Evolutionary conservation across 257 asterid genomes (phyloP), one percentile per base, ranked within the genome.

Genomic region (Ilex aquifolium): DNA sequence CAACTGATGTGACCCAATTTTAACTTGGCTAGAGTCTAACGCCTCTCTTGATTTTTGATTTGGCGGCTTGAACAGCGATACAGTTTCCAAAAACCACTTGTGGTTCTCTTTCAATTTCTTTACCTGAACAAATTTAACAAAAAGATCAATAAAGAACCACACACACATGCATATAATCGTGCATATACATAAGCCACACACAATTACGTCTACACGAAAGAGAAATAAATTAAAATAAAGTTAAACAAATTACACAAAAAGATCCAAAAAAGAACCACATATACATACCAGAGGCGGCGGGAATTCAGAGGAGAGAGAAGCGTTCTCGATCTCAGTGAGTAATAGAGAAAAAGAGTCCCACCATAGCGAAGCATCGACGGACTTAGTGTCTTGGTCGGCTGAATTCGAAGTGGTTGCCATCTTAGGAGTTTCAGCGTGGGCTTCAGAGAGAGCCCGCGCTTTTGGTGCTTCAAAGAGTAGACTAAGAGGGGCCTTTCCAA

Each of bases 341-440:
- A 93, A 66, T 46, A 56, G 64, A 58, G 32, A 58, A 79, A 93
- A 93, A n/a, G 99, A 85, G 32, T 93, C 95, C 96, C 97, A 93
- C 97, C 97, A 93, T 8, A 93, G 89, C 2, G 94, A 80, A 29
- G 86, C 86, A 58, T 89, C 99, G 9, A 83, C 79, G 12, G 80
- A 42, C 66, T 61, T 74, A 7, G 63, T 31, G 48, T 79, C 13
- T 60, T 79, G 71, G 56, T 13, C 70, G 44, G 69, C 66, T 39
- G 77, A 76, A 63, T 32, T 74, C 10, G 83, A 51, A 32, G 72
- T 71, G 29, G 77, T 73, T 69, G 82, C 77, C 90, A 85, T 85
- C 27, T 21, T 21, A 21, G 27, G 27, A 21, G 27, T 21, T 21
- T 21, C 27, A 21, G 27, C 27, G 27, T 21, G 27, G 27, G 0